A percentile compares a stretch with the other conserved stretches of the same genome.
phyloP scores from a whole-genome alignment of 176 grass and related monocot species.

The Puccinellia tenuiflora region DNA sequence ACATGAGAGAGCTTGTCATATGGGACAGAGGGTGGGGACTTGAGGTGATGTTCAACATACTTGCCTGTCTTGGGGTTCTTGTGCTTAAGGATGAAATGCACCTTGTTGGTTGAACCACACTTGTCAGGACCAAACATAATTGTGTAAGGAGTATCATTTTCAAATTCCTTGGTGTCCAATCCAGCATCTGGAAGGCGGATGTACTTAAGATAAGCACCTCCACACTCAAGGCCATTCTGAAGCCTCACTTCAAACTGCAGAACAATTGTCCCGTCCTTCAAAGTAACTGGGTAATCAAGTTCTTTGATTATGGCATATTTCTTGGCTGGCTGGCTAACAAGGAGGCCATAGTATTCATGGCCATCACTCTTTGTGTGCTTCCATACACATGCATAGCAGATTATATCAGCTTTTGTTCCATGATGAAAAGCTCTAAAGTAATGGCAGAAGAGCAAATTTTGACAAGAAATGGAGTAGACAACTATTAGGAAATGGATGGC shows the following conservation, averaged over 20 bases:
- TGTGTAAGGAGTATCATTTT: conserved; percentile 87
- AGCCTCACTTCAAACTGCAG: conserved; percentile 88
- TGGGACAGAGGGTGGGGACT: conserved; percentile 83
- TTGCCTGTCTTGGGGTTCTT: conserved; percentile 90
- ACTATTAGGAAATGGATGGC: not conserved
- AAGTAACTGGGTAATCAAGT: conserved; percentile 57
- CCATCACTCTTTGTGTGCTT: conserved; percentile 90
- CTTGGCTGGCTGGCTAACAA: conserved; percentile 71
- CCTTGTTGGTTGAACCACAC: conserved; percentile 94
- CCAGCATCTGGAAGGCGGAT: conserved; percentile 62
- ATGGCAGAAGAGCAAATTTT: not conserved
- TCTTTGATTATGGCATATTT: conserved; percentile 96
- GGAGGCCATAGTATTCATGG: conserved; percentile 89
- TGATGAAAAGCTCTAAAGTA: not conserved
- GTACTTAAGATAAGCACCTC: conserved; percentile 93
- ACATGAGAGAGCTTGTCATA: conserved; percentile 90
- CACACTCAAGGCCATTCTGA: conserved; percentile 94
- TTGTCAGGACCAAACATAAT: conserved; percentile 99
- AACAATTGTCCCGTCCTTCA: conserved; percentile 70
- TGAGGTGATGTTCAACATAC: conserved; percentile 91
- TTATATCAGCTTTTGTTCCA: not conserved
- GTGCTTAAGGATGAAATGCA: conserved; percentile 96
- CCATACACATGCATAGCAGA: conserved; percentile 28
- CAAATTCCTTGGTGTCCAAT: conserved; percentile 77
- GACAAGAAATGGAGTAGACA: not conserved